phyloP scores from a whole-genome alignment of 257 asterid genomes.

The Solanum sejunctum region DNA sequence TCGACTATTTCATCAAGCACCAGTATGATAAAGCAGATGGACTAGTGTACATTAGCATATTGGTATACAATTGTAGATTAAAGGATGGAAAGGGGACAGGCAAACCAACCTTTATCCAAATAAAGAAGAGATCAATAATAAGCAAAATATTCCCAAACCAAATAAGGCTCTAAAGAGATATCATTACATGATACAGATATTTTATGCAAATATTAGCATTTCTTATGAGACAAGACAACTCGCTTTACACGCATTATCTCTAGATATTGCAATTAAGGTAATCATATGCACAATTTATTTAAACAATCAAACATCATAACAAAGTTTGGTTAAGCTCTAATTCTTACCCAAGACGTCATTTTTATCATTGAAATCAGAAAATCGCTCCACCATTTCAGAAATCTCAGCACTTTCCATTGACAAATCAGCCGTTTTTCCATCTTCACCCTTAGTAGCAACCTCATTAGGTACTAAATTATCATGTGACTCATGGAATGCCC shows the following conservation, averaged over 20 bases:
- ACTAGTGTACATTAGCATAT: neutral
- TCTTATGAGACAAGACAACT: neutral
- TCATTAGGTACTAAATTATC: conserved; percentile 15
- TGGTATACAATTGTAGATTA: neutral
- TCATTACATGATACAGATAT: neutral
- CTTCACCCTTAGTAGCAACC: conserved; percentile 11
- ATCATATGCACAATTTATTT: neutral
- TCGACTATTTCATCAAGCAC: neutral
- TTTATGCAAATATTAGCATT: neutral
- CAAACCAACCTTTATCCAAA: neutral
- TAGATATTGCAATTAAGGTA: neutral
- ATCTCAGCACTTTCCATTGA: conserved; percentile 14
- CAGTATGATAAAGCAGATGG: neutral
- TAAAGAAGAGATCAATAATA: neutral
- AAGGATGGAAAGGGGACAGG: neutral
- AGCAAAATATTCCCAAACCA: neutral
- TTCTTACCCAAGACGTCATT: conserved; percentile 28
- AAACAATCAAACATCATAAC: neutral
- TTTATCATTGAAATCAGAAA: conserved; percentile 14
- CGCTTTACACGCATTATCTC: neutral
- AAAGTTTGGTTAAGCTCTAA: neutral
- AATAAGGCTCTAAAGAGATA: neutral
- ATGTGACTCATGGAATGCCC: conserved; percentile 17
- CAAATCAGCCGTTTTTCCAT: conserved; percentile 19
- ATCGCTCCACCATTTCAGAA: conserved; percentile 17